These are phyloP conservation scores for Cucumis melo DNA, from an alignment of 306 rosid genomes.

Conservation along the genomic window DNA sequence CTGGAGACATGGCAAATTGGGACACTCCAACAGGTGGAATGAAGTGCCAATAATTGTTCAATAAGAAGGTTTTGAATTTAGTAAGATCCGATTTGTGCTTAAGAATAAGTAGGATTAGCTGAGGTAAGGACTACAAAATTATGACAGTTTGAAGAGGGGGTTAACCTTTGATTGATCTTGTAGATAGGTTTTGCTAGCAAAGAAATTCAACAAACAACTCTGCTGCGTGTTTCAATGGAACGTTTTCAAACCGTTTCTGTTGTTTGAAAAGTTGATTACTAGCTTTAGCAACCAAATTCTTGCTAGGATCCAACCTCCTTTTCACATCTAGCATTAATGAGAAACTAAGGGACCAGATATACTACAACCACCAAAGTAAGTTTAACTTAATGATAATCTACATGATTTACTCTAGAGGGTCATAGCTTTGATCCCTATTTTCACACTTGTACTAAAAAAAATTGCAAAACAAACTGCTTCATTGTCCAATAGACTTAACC, in stretches of 20 bases:
- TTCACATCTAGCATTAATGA: not conserved
- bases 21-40: not conserved
- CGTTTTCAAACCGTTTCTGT: not conserved
- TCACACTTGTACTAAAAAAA: too few relatives aligned
- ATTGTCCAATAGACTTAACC: not conserved
- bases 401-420: too few relatives aligned
- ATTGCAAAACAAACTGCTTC: not conserved
- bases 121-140: not conserved
- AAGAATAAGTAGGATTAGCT: not conserved
- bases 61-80: not conserved
- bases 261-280: not conserved
- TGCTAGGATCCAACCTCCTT: not conserved
- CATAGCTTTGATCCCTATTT: too few relatives aligned
- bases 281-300: not conserved
- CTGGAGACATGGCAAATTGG: not conserved
- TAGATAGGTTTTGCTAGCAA: not conserved
- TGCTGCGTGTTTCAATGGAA: not conserved
- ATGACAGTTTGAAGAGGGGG: not conserved
- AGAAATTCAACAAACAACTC: not conserved
- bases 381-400: too few relatives aligned
- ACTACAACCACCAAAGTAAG: not conserved
- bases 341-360: not conserved
- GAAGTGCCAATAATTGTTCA: too few relatives aligned
- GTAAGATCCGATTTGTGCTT: not conserved
- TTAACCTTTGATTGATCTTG: not conserved